Percentiles rank a stretch among this genome's conserved stretches.
Evolutionary conservation across 2,329 filamentous ascomycete species (phyloP).

Genomic region (Tolypocladium sp.): DNA sequence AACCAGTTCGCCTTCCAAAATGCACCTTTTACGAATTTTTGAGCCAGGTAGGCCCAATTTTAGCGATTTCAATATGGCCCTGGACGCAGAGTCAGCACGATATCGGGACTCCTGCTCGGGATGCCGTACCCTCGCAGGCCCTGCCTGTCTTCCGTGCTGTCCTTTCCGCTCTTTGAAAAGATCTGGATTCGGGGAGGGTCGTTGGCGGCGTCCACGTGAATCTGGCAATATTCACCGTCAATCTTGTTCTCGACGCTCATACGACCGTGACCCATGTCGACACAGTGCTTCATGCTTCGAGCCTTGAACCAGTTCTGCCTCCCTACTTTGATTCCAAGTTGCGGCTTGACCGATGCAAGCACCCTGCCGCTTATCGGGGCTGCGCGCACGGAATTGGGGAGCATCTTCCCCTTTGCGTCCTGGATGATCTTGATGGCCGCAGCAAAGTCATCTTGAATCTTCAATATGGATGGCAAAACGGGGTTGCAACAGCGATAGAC

Average conservation of each 20-base stretch:
- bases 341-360: constrained; percentile 35
- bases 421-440: constrained; percentile 48
- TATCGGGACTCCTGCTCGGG: too few species aligned
- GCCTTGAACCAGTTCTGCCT: constrained; percentile 56
- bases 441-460: constrained; percentile 59
- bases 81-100: constrained; percentile 12
- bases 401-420: constrained; percentile 8
- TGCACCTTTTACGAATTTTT: constrained; percentile 55
- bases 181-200: constrained; percentile 56
- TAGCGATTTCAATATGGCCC: constrained; percentile 55
- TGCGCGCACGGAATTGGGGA: constrained; percentile 9
- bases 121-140: constrained; percentile 45
- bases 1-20: constrained; percentile 76
- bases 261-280: constrained; percentile 50
- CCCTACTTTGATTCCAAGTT: constrained; percentile 54
- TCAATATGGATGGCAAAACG: constrained; percentile 58
- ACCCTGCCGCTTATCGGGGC: constrained; percentile 8
- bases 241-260: constrained; percentile 76
- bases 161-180: constrained; percentile 87
- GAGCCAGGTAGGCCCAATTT: constrained; percentile 49
- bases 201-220: constrained; percentile 64
- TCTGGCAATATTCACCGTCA: constrained; percentile 84
- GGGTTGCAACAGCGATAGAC: constrained; percentile 57
- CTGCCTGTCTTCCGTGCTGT: constrained; percentile 65
- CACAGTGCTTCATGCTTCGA: constrained; percentile 65